Evolutionary conservation across 1,139 yeast genomes (phyloP), one percentile per base, ranked within the genome.

Genomic region (Candida smagusa): DNA sequence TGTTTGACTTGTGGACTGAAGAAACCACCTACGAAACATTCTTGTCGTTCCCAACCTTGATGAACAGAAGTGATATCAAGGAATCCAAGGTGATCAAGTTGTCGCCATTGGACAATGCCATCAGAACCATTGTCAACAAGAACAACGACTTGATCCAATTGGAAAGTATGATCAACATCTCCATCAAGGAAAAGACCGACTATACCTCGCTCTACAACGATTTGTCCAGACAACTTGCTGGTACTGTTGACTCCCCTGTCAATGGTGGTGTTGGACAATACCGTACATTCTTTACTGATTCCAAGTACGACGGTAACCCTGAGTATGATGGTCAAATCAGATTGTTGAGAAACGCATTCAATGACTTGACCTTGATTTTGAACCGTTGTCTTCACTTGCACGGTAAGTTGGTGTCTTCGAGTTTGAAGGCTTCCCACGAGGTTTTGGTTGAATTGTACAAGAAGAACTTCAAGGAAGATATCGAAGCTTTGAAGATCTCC

Each of bases 191-290:
- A 28, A 75, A 76, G 46, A 68, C 72, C 1, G 78, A 74, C 37
- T 65, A 64, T 42, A 61, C 68, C 6, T 62, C 81, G 7, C 57
- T 78, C 41, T 75, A 84, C 59, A 72, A 75, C 54, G 89, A 82
- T 55, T 69, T 88, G 42, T 84, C 92, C 8, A 73, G 95, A 61
- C 82, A 81, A 48, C 68, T 88, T 38, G 78, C 92, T 0, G 96
- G 96, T 34, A 86, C 96, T 0, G 92, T 88, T 40, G 95, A 88
- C 55, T 81, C 96, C 0, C 96, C 96, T 5, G 94, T 88, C 8
- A 88, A 88, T 58, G 96, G 96, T 28, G 96, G 96, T 41, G 87
- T 88, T 46, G 87, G 88, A 4, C 88, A 85, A 53, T 88, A 85
- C 63, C 74, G 92, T 43, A 75, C 77, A 2, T 86, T 88, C 59